Base-by-base conservation (phyloP, 176 grass and related monocot species). In the Elaeis guineensis region DNA sequence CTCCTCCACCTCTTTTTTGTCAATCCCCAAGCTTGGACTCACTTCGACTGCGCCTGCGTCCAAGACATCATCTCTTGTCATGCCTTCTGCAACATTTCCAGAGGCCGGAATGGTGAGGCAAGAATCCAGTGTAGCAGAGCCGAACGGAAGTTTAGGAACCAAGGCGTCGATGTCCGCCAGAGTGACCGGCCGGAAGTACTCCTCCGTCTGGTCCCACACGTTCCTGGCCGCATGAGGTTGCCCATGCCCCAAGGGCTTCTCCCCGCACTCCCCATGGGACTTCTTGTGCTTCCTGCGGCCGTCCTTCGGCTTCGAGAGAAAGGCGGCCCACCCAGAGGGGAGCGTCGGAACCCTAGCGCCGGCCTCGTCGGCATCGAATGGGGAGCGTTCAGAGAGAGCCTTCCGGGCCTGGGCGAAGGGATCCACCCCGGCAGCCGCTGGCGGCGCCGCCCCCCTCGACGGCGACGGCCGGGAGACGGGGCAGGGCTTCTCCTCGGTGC, bases 141-240 rank as follows among this genome's bases (percentile, higher is more conserved):
- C 26, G 15, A 83, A 72, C 50, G 57, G 35, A n/a, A 85, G 59
- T 48, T 79, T 86, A 6, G 84, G 79, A 16, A 68, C 62, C 19
- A 98, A 54, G 58, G 73, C 55, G 17, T 93, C 67, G 8, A 92
- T 56, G 39, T 98, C 94, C 22, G 68, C 71, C 24, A 93, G 30
- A 49, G 74, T 81, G 3, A 98, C 67, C 3, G 79, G 82, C 48
- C 94, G 67, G 50, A 98, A 98, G 67, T 80, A 98, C 16, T 76
- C 67, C 77, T 98, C 94, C 26, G 81, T 89, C 63, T 98, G 81
- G 35, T 86, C 85, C 94, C 94, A 98, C 26, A 85, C 55, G 51
- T 59, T 58, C 5, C 63, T 49, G 53, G 83, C 75, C 20, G 77
- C 54, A 28, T 72, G 49, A 21, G 35, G 35, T 44, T 44, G 35